These are phyloP conservation scores for Amoebophrya sp. DNA, from an alignment of 169 alveolate genomes.

Conservation along the genomic window DNA sequence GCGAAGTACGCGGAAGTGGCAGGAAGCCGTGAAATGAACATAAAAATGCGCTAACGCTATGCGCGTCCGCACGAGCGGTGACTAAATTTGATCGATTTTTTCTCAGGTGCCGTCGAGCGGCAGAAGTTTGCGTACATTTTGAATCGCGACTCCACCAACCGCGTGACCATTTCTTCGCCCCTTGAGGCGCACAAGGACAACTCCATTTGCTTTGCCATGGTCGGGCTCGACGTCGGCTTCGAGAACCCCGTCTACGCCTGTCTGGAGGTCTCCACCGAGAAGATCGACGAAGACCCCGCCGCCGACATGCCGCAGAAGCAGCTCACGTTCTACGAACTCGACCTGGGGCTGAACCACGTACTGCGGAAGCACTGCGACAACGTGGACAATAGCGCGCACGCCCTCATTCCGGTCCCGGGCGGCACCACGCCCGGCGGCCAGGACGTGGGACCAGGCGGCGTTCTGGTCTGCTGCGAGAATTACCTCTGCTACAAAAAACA, in stretches of 20 bases:
- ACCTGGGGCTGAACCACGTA: constrained; percentile 94
- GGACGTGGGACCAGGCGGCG: constrained; percentile 93
- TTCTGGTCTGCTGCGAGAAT: constrained; percentile 87
- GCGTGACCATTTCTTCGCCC: constrained; percentile 77
- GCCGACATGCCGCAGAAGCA: constrained; percentile 69
- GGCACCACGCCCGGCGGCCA: constrained; percentile 58
- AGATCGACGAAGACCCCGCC: constrained; percentile 21
- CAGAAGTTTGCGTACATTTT: constrained; percentile 92
- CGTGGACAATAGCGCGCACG: constrained; percentile 26
- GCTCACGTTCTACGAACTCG: constrained; percentile 92
- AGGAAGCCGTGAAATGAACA: too few species aligned
- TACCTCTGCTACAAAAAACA: constrained; percentile 71
- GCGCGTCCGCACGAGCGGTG: too few species aligned
- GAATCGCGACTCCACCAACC: constrained; percentile 75
- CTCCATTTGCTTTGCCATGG: constrained; percentile 64
- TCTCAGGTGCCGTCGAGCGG: constrained; percentile 89
- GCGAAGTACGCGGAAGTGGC: too few species aligned
- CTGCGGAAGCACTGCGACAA: constrained; percentile 51
- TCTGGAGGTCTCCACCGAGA: neutral
- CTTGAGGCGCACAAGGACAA: constrained; percentile 90
- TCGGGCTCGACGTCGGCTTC: too few species aligned
- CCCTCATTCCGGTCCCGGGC: constrained; percentile 54
- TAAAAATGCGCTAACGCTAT: too few species aligned
- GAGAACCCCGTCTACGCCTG: too few species aligned
- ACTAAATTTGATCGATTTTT: too few species aligned